These are phyloP conservation scores for Elongisporangium undulatum DNA, from an alignment of 352 stramenopile species.

Conservation along the genomic window DNA sequence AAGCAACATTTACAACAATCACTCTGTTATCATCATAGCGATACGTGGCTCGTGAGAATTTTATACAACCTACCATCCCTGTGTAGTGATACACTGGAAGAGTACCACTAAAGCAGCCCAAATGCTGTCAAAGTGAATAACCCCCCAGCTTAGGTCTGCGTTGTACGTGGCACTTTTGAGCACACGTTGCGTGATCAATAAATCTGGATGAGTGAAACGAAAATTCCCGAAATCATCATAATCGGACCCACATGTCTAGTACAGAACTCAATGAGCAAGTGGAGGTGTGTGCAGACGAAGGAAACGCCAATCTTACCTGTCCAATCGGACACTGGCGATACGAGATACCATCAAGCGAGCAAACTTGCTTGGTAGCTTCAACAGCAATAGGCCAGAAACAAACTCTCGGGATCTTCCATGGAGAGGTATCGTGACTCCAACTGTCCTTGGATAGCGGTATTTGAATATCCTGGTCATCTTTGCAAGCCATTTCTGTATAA, in stretches of 20 bases:
- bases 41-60: not conserved
- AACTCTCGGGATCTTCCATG: conserved; percentile 47
- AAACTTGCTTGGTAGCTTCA: conserved; percentile 48
- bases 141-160: conserved; percentile 80
- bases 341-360: conserved; percentile 34
- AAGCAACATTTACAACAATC: conserved; percentile 1
- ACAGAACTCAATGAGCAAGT: not conserved
- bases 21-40: not conserved
- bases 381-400: conserved; percentile 90
- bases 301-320: conserved; percentile 14
- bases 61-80: conserved; percentile 76
- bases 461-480: conserved; percentile 18
- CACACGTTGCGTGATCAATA: conserved; percentile 26
- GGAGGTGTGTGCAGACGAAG: conserved; percentile 1
- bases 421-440: conserved; percentile 46
- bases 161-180: conserved; percentile 48
- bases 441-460: conserved; percentile 27
- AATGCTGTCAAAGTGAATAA: conserved; percentile 89
- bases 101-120: conserved; percentile 72
- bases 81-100: conserved; percentile 89
- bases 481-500: conserved; percentile 26
- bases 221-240: conserved; percentile 61
- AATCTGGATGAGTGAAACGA: conserved; percentile 49
- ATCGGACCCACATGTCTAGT: conserved; percentile 52
- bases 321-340: conserved; percentile 35